phyloP scores from a whole-genome alignment of 1,139 yeast species.

The Eremothecium sinecaudum region DNA sequence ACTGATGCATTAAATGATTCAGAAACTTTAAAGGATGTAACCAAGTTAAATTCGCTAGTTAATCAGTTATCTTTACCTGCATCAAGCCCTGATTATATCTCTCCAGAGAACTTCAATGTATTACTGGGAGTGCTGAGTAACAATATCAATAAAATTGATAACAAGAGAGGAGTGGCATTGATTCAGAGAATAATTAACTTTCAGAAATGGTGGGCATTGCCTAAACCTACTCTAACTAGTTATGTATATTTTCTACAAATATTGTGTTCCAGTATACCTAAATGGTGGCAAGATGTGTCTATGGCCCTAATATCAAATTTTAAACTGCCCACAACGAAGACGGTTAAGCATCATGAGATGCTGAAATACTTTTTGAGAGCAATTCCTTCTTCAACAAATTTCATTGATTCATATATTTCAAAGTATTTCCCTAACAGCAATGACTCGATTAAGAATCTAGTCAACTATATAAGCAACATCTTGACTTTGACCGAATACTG shows the following conservation, averaged over 20 bases:
- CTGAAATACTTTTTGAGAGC: constrained; percentile 53
- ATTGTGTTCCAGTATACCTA: constrained; percentile 76
- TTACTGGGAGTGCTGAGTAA: constrained; percentile 40
- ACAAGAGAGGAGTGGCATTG: constrained; percentile 36
- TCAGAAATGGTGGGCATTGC: constrained; percentile 49
- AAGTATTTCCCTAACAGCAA: constrained; percentile 73
- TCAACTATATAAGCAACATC: constrained; percentile 58
- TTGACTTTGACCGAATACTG: constrained; percentile 56
- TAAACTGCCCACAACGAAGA: constrained; percentile 27
- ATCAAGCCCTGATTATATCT: constrained; percentile 36
- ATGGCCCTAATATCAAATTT: constrained; percentile 56
- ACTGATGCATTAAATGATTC: constrained; percentile 62
- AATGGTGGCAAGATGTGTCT: constrained; percentile 81
- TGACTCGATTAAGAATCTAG: constrained; percentile 43
- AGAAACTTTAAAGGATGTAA: constrained; percentile 39
- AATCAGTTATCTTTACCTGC: constrained; percentile 37
- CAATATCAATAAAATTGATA: constrained; percentile 44
- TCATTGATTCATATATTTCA: constrained; percentile 51
- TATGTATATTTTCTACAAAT: constrained; percentile 67
- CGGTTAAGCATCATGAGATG: constrained; percentile 57
- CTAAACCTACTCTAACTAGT: constrained; percentile 35
- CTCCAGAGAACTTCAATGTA: constrained; percentile 35
- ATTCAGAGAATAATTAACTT: constrained; percentile 44
- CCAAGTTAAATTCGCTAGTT: constrained; percentile 39
- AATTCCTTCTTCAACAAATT: constrained; percentile 72